Conservation (phyloP, 2,329 filamentous ascomycete species). For the Didymella glomerata region DNA sequence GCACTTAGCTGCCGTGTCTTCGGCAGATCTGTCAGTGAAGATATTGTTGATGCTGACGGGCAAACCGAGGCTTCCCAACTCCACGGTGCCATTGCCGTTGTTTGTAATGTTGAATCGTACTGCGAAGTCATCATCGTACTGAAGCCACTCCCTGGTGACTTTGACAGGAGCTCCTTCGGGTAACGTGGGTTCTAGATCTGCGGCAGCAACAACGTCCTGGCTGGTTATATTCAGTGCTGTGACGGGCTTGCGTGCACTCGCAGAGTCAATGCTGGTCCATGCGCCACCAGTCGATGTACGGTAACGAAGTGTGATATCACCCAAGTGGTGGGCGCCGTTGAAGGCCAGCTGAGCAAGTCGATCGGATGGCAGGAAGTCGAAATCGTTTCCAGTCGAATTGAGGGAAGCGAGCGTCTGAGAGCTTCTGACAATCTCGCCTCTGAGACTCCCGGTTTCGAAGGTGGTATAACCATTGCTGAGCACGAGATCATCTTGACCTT, state of each 20-base stretch:
- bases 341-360: conserved; percentile 57
- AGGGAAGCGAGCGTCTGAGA: conserved; percentile 37
- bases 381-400: conserved; percentile 42
- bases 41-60: conserved; percentile 70
- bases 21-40: conserved; percentile 61
- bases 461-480: conserved; percentile 28
- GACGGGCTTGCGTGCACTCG: conserved; percentile 53
- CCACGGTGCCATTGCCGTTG: conserved; percentile 51
- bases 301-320: conserved; percentile 66
- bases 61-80: conserved; percentile 66
- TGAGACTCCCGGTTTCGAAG: conserved; percentile 25
- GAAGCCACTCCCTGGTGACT: conserved; percentile 63
- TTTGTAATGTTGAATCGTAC: conserved; percentile 64
- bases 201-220: conserved; percentile 48
- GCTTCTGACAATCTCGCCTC: conserved; percentile 29
- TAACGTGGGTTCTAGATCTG: conserved; percentile 56
- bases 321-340: conserved; percentile 66
- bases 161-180: conserved; percentile 50
- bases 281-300: conserved; percentile 48
- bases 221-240: conserved; percentile 30
- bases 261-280: conserved; percentile 62
- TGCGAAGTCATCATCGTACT: conserved; percentile 59
- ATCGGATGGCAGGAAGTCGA: conserved; percentile 66
- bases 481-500: conserved; percentile 33
- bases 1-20: conserved; percentile 61